Evolutionary conservation across 352 stramenopile species (phyloP), one percentile per base, ranked within the genome.

Genomic region (Phytopythium delawarense): DNA sequence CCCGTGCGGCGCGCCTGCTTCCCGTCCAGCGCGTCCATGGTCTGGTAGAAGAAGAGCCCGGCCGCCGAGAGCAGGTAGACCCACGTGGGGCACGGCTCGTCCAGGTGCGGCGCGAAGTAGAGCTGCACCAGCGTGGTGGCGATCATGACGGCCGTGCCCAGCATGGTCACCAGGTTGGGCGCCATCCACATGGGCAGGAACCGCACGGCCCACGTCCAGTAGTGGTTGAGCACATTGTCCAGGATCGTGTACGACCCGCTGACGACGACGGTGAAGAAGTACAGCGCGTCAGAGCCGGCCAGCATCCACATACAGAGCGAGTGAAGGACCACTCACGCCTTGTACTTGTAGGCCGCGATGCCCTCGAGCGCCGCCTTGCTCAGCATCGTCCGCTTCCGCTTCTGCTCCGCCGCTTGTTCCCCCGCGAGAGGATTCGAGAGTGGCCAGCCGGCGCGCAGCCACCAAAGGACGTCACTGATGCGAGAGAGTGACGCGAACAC

Each of bases 11-110:
- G 88, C 40, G 98, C 97, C 76, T 99, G 97, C 79, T 99, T 99
- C 57, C 98, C 98, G 72, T 99, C 98, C 71, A 99, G 96, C 49
- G 98, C 98, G 69, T 99, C 98, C 23, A 99, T 76, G 30, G 96
- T 99, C 79, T 99, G 96, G 72, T 99, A 99, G 51, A 94, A 63
- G 59, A 96, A 96, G 34, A 95, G 73, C 0, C 86, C 84, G 9
- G 91, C 46, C n/a, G 80, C 87, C 44, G 77, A 88, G 51, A 92
- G 64, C 37, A 84, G 62, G 67, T 94, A 96, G 50, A 92, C 78
- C 86, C 86, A 95, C 48, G 68, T 52, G 8, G 84, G 86, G 56
- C 78, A 81, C 13, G 71, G 70, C 65, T 91, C 83, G 12, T 65
- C 70, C 30, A 95, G 77, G 30, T 88, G 78, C 59, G 87, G 87